Conservation (phyloP, 805 yeast genomes). For the Alloascoidea hylecoeti region DNA sequence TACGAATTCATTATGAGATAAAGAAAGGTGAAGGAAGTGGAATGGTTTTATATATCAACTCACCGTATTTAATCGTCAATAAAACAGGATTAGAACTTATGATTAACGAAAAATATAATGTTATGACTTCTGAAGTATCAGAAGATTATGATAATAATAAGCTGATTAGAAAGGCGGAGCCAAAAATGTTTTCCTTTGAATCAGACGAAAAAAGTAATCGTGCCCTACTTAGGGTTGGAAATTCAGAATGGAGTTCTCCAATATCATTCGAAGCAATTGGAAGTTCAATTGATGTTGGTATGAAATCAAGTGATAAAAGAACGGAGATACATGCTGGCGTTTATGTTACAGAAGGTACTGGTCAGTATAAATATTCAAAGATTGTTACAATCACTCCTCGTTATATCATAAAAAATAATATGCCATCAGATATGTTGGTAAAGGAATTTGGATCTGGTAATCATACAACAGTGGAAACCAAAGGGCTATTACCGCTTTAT, state of each 20-base stretch:
- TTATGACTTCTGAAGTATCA: conserved; percentile 25
- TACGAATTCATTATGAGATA: conserved; percentile 50
- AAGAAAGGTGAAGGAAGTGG: conserved; percentile 40
- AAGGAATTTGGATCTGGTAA: conserved; percentile 28
- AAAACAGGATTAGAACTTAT: conserved; percentile 57
- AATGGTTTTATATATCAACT: conserved; percentile 50
- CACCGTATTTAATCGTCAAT: conserved; percentile 79
- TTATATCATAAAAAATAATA: conserved; percentile 54
- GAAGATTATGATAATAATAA: no score
- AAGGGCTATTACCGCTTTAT: conserved; percentile 42
- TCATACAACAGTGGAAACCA: conserved; percentile 28
- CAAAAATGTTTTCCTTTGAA: conserved; percentile 80
- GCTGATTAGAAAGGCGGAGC: conserved; percentile 26
- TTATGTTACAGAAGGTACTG: conserved; percentile 68
- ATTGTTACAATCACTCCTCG: conserved; percentile 76
- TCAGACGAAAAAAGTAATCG: conserved; percentile 46
- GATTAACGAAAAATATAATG: conserved; percentile 39
- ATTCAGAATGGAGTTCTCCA: conserved; percentile 59
- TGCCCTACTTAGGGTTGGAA: conserved; percentile 50
- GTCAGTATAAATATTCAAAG: conserved; percentile 64
- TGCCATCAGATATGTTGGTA: conserved; percentile 40
- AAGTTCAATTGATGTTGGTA: conserved; percentile 44
- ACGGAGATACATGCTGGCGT: conserved; percentile 66
- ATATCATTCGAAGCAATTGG: conserved; percentile 87
- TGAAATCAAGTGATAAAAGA: conserved; percentile 18